These are phyloP conservation scores for Biancaea sappan DNA, from an alignment of 306 rosid species.

Conservation along the genomic window DNA sequence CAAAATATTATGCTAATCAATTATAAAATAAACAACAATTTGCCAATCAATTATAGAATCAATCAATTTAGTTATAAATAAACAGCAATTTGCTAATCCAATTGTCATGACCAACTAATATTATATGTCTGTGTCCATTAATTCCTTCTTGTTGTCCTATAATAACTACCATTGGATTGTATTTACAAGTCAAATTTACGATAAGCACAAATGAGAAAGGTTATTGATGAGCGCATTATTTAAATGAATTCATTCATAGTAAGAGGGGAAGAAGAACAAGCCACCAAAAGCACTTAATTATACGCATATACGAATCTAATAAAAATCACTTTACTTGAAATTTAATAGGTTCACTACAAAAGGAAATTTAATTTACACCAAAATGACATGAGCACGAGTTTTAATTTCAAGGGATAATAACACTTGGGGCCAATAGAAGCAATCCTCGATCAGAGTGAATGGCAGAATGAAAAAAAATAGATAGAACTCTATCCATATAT, in stretches of 20 bases:
- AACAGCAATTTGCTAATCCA: background rate
- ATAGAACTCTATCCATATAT: background rate
- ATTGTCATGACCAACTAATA: background rate
- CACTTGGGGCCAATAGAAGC: conserved; percentile 20
- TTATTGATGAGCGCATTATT: background rate
- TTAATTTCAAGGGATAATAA: background rate
- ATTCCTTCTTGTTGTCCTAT: no score
- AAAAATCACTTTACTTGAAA: background rate
- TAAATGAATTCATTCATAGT: background rate
- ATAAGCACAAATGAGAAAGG: background rate
- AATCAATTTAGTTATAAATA: no score
- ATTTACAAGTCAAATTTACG: background rate
- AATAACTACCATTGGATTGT: background rate
- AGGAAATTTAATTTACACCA: conserved; percentile 6
- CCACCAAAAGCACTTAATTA: background rate
- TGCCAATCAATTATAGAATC: no score
- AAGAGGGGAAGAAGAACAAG: background rate
- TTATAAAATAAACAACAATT: no score
- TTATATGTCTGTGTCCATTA: background rate
- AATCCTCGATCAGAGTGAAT: conserved; percentile 20
- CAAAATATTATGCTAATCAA: no score
- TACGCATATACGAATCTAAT: background rate
- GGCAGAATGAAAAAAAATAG: conserved; percentile 1
- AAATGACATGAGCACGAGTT: background rate
- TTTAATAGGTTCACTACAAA: background rate